Percentiles rank a stretch among this genome's conserved stretches.
These are phyloP conservation scores for Pontederia paniculata DNA, from an alignment of 176 grass and related monocot genomes.

Conservation along the genomic window DNA sequence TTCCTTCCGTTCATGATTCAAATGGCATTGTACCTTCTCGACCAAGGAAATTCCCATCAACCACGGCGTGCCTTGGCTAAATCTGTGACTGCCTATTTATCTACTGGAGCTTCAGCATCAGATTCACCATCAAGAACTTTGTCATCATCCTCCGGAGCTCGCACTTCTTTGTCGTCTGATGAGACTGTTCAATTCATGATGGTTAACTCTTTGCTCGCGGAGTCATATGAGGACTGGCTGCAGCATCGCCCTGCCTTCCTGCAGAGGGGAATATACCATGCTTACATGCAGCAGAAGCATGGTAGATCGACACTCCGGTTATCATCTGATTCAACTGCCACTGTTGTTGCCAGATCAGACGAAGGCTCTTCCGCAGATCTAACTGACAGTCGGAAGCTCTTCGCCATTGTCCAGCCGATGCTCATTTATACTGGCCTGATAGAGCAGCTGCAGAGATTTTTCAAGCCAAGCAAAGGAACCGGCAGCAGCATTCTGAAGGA, in stretches of 20 bases:
- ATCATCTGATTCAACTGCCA: constrained; percentile 26
- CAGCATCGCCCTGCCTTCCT: constrained; percentile 64
- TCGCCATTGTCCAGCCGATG: constrained; percentile 65
- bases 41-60: constrained; percentile 52
- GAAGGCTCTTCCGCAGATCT: constrained; percentile 56
- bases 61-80: constrained; percentile 64
- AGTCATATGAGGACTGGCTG: constrained; percentile 88
- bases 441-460: constrained; percentile 78
- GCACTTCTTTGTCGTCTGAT: constrained; percentile 37
- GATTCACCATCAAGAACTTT: constrained; percentile 28
- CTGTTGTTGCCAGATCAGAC: constrained; percentile 18
- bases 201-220: constrained; percentile 77
- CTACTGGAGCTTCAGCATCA: constrained; percentile 26
- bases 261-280: constrained; percentile 82
- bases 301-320: constrained; percentile 35
- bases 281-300: constrained; percentile 88
- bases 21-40: constrained; percentile 74
- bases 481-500: constrained; percentile 4
- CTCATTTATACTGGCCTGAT: constrained; percentile 86
- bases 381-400: constrained; percentile 41
- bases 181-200: constrained; percentile 98
- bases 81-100: constrained; percentile 46
- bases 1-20: constrained; percentile 96
- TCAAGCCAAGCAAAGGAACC: constrained; percentile 55
- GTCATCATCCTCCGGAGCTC: constrained; percentile 33